A percentile compares a stretch with the other conserved stretches of the same genome.
These are phyloP conservation scores for Fusarium sp. DNA, from an alignment of 2,329 filamentous ascomycete genomes.

Conservation along the genomic window DNA sequence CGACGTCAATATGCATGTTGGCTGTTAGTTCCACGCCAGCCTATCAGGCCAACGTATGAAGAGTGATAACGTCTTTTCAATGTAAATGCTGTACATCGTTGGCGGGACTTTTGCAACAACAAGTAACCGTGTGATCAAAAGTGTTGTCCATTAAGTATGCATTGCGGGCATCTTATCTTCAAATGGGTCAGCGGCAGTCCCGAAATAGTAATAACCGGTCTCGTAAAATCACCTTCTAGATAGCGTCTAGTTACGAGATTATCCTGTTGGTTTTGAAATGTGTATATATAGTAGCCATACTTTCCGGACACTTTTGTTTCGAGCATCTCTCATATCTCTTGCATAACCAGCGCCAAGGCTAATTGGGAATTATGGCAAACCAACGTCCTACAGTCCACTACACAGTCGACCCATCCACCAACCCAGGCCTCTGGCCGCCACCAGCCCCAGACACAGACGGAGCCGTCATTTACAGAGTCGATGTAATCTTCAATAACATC, in stretches of 20 bases:
- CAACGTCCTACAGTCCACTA: neutral
- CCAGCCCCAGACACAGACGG: neutral
- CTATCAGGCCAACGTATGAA: neutral
- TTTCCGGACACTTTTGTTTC: too few species aligned
- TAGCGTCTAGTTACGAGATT: neutral
- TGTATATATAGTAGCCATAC: too few species aligned
- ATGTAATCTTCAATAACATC: neutral
- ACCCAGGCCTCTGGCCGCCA: neutral
- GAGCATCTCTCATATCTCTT: too few species aligned
- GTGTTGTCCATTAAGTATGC: too few species aligned
- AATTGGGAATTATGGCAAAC: neutral
- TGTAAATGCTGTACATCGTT: too few species aligned
- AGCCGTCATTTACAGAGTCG: neutral
- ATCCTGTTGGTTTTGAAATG: neutral
- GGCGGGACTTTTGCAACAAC: too few species aligned
- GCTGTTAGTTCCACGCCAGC: neutral
- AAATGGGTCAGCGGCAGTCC: too few species aligned
- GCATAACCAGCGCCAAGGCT: too few species aligned
- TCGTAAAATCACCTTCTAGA: neutral
- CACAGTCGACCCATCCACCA: conserved; percentile 5
- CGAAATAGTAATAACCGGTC: neutral
- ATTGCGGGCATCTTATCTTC: too few species aligned
- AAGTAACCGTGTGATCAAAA: too few species aligned
- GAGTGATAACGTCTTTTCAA: too few species aligned
- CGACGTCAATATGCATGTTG: neutral